Percentiles rank a stretch among this genome's conserved stretches.
Conservation (phyloP, 2,329 filamentous ascomycete species). For the Sclerotinia spermophila region DNA sequence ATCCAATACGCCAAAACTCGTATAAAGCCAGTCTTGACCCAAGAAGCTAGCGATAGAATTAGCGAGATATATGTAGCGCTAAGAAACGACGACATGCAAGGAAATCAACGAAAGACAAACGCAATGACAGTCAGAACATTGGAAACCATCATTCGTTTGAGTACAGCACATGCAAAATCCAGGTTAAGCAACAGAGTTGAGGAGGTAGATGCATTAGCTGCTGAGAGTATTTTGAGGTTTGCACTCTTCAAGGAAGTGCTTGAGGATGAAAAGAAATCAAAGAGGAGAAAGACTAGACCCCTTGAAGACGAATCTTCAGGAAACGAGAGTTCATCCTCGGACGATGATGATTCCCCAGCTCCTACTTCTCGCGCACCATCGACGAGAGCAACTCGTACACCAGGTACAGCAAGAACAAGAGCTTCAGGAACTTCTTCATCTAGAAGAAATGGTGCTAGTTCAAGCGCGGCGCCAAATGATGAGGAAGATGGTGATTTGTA, state of each 20-base stretch:
- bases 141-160: slow-evolving; percentile 95
- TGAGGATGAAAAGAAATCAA: slow-evolving; percentile 73
- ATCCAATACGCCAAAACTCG: slow-evolving; percentile 96
- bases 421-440: slow-evolving; percentile 21
- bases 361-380: slow-evolving; percentile 26
- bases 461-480: slow-evolving; percentile 20
- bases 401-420: slow-evolving; percentile 37
- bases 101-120: slow-evolving; percentile 87
- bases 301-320: slow-evolving; percentile 56
- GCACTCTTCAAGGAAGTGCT: slow-evolving; percentile 97
- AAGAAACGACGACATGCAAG: slow-evolving; percentile 92
- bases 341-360: slow-evolving; percentile 32
- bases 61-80: slow-evolving; percentile 86
- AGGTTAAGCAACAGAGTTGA: slow-evolving; percentile 85
- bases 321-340: slow-evolving; percentile 53
- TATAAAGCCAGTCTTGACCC: slow-evolving; percentile 84
- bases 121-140: slow-evolving; percentile 96
- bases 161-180: slow-evolving; percentile 92
- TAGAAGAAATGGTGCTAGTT: slow-evolving; percentile 32
- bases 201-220: slow-evolving; percentile 80
- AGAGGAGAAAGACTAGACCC: slow-evolving; percentile 68
- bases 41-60: slow-evolving; percentile 88
- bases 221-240: slow-evolving; percentile 86
- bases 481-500: slow-evolving; percentile 43
- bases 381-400: slow-evolving; percentile 37